phyloP scores from a whole-genome alignment of 805 yeast species.

The Candida schatavii region DNA sequence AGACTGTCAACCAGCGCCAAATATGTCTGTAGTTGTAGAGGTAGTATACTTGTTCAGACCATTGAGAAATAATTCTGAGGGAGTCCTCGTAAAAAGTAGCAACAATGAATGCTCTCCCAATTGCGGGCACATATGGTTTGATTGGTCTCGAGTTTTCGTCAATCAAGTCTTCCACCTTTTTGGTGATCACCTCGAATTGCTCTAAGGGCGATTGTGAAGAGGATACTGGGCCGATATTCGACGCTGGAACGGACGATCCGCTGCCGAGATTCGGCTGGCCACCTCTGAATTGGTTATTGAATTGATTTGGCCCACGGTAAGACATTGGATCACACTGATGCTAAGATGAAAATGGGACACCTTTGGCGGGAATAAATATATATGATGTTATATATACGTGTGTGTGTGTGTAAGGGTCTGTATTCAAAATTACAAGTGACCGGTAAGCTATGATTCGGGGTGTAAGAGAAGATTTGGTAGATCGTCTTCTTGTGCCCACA shows the following conservation, averaged over 20 bases:
- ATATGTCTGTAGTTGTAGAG: conserved; percentile 75
- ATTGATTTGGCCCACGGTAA: conserved; percentile 44
- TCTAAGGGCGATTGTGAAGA: conserved; percentile 26
- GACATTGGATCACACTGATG: conserved; percentile 28
- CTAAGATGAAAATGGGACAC: not conserved
- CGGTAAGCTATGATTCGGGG: no score
- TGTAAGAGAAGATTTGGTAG: no score
- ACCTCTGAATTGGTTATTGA: conserved; percentile 34
- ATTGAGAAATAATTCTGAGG: conserved; percentile 76
- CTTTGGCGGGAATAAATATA: not conserved
- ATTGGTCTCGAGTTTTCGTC: conserved; percentile 50
- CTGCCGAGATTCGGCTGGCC: conserved; percentile 8
- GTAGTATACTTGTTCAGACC: conserved; percentile 88
- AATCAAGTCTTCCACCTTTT: conserved; percentile 52
- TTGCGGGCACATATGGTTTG: conserved; percentile 77
- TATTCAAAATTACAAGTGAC: not conserved
- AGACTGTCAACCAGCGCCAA: conserved; percentile 72
- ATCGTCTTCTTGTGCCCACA: no score
- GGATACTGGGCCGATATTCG: conserved; percentile 26
- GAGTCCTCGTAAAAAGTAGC: conserved; percentile 94
- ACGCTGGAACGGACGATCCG: conserved; percentile 16
- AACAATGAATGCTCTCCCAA: conserved; percentile 87
- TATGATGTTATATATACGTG: no score
- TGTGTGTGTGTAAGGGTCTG: no score
- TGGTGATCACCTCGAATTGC: conserved; percentile 50